Percentiles rank a stretch among this genome's conserved stretches.
Conservation (phyloP, 2,329 filamentous ascomycete species). For the Rutstroemia sydowiana region DNA sequence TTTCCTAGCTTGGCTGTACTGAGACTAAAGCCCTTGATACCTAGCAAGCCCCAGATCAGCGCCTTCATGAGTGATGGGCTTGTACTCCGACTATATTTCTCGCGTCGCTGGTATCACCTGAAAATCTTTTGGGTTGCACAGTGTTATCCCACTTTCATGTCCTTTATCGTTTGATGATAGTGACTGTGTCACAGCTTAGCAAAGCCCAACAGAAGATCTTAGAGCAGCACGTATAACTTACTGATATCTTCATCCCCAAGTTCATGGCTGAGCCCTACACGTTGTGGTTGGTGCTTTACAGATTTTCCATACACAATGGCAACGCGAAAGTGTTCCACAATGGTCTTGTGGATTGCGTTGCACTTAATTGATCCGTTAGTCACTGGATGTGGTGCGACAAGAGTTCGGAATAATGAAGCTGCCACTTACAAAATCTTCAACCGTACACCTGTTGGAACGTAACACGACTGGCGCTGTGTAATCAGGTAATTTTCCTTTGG, state of each 20-base stretch:
- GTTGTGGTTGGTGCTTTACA: conserved; percentile 96
- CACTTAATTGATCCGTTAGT: conserved; percentile 51
- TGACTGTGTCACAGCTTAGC: conserved; percentile 34
- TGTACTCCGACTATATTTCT: background rate
- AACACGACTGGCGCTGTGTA: conserved; percentile 89
- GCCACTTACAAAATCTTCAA: conserved; percentile 88
- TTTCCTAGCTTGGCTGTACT: conserved; percentile 1
- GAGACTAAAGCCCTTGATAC: conserved; percentile 15
- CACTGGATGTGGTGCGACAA: background rate
- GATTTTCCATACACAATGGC: conserved; percentile 97
- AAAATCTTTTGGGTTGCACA: conserved; percentile 4
- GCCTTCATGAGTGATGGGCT: background rate
- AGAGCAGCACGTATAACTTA: conserved; percentile 15
- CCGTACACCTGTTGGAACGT: conserved; percentile 71
- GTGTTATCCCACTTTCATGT: background rate
- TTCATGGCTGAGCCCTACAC: conserved; percentile 85
- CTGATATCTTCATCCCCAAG: conserved; percentile 93
- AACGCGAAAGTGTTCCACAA: conserved; percentile 89
- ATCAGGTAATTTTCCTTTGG: conserved; percentile 89
- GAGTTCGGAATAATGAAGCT: conserved; percentile 5
- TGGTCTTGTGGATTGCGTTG: conserved; percentile 93
- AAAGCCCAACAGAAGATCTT: background rate
- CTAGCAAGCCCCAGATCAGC: conserved; percentile 11
- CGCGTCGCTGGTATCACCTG: background rate
- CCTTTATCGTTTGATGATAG: conserved; percentile 59